Evolutionary conservation across 2,329 filamentous ascomycete species (phyloP), one percentile per base, ranked within the genome.

Genomic region (Botrytis byssoidea): DNA sequence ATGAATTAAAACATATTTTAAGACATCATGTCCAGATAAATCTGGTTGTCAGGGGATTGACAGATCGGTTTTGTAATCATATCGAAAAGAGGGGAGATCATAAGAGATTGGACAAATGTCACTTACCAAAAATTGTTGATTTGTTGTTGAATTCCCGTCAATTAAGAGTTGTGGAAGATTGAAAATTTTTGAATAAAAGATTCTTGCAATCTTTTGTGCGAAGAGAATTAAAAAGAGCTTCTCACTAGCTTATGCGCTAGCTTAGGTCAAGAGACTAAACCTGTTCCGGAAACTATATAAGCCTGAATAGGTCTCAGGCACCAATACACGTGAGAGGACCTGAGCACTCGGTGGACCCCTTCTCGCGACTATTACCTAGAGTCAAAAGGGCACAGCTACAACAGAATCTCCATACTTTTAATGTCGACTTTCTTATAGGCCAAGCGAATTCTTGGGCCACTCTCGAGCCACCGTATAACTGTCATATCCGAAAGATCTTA

Each of bases 31-130:
- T 79, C 79, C 78, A 81, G 79, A 78, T 70, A 72, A 74, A 73
- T 78, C 79, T 80, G 84, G 84, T 83, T 83, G 85, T 93, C 91
- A 92, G 91, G 86, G 90, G 91, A 93, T 93, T 93, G 91, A 93
- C 91, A 93, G 91, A 93, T 93, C 89, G 77, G 80, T 77, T 83
- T 83, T 86, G 84, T 89, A 89, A 90, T 92, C 91, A 92, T 92
- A 82, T 83, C 80, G 82, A 79, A 37, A 37, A 44, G 57, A n/a
- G 37, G 7, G 16, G 25, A 16, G 42, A 9, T 48, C 4, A 48
- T 8, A 59, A 48, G 32, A 32, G 9, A 61, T 68, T 37, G 44
- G 12, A 51, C 1, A 55, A 4, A 71, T 65, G 8, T 40, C 7
- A 61, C 71, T 69, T 73, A 73, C 71, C 55, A 69, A 60, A 51